Evolutionary conservation across 495 filamentous ascomycete species (phyloP), one percentile per base, ranked within the genome.

Genomic region (Hyaloscypha hepaticicola): DNA sequence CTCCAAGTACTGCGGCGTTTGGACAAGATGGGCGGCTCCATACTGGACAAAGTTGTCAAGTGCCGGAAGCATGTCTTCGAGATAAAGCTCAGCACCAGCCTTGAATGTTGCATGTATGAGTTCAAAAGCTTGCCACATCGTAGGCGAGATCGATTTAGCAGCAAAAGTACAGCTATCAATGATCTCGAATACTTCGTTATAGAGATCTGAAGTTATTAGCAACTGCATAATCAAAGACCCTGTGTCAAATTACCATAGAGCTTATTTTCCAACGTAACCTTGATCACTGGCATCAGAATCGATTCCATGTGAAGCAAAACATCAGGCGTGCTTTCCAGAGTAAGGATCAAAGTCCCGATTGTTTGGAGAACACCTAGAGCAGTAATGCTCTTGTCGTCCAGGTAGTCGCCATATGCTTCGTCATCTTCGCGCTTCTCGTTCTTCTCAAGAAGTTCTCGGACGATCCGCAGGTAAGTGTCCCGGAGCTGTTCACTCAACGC

Each of bases 151-250:
- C 38, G 84, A 83, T 79, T 98, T 99, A 38, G 95, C 93, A 19
- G 95, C 89, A 73, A 98, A 99, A n/a, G 96, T 99, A 78, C 96
- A 99, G 81, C 91, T 96, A 74, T 99, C 95, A 70, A 99, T 96
- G 70, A 99, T 99, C 76, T 99, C 95, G 71, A 99, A 99, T 14
- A 97, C 85, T 72, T 99, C 95, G 72, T 97, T 98, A 76, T 96
- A 98, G 1, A 99, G 79, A 77, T 99, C 48, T 67, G 38, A 5
- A 64, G 12, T 60, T 27, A 49, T 77, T 66, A 77, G 72, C 55
- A 66, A 63, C 31, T 28, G 50, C 51, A 9, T 45, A 38, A 7
- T 24, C 31, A 55, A 59, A 4, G 28, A 24, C 14, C 29, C 51
- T 5, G 25, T 25, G 9, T 71, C 73, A 67, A 75, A 87, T 83